Evolutionary conservation across 371 early-diverging fungal species (phyloP).

Genomic region (Mortierella sp.): DNA sequence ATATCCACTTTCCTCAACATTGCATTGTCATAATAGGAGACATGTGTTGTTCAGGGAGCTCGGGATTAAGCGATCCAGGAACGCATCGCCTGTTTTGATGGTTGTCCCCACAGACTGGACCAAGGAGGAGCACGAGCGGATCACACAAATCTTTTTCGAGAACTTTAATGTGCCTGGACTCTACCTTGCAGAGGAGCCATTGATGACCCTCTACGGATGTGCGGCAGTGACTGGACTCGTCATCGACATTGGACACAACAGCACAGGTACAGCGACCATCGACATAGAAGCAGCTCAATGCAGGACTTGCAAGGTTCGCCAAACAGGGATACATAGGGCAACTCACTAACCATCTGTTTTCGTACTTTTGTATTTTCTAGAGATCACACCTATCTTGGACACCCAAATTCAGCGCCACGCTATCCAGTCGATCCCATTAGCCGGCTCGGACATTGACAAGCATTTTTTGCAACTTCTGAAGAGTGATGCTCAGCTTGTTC

Average conservation of each 20-base stretch:
- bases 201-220: constrained; percentile 85
- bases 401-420: constrained; percentile 71
- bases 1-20: neutral
- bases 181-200: constrained; percentile 85
- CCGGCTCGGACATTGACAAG: constrained; percentile 76
- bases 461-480: constrained; percentile 71
- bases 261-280: constrained; percentile 66
- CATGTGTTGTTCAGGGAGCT: constrained; percentile 85
- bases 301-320: neutral
- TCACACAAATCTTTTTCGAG: constrained; percentile 93
- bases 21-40: constrained; percentile 61
- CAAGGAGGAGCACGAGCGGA: constrained; percentile 84
- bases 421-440: constrained; percentile 73
- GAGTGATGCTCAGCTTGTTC: constrained; percentile 66
- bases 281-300: neutral
- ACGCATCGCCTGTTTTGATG: constrained; percentile 83
- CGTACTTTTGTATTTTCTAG: constrained; percentile 49
- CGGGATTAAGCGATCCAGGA: constrained; percentile 78
- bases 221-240: constrained; percentile 85
- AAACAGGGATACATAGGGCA: neutral
- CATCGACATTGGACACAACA: constrained; percentile 90
- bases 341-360: neutral
- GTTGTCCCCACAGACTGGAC: constrained; percentile 87
- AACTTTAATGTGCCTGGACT: constrained; percentile 90
- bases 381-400: constrained; percentile 81